Percentiles rank a stretch among this genome's conserved stretches.
phyloP scores from a whole-genome alignment of 768 basidiomycete genomes.

The Tylopilus rubrobrunneus region DNA sequence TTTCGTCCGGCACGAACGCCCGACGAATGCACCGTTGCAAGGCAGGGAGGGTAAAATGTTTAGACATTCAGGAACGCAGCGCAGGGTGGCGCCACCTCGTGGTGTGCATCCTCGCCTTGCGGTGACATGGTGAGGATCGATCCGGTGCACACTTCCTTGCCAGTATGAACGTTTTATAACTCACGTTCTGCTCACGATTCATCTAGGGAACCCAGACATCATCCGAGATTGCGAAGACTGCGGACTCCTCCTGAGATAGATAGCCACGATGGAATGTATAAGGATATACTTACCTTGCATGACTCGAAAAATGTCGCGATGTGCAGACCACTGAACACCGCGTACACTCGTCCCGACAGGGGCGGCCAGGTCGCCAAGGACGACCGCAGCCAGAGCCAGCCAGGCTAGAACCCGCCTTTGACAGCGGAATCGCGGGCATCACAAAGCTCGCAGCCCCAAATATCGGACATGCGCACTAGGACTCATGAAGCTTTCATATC shows the following conservation, averaged over 20 bases:
- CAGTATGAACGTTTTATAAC: too few relatives aligned
- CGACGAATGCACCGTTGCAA: neutral
- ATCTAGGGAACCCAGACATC: neutral
- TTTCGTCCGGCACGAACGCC: conserved; percentile 19
- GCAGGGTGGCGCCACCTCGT: neutral
- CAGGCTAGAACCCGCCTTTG: neutral
- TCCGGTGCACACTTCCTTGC: neutral
- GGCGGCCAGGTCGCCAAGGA: neutral
- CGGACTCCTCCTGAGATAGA: too few relatives aligned
- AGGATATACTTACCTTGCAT: neutral
- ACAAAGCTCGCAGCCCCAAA: neutral
- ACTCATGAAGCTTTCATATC: neutral
- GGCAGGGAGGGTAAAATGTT: neutral
- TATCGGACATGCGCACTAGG: neutral
- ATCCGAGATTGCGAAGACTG: neutral
- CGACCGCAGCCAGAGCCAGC: neutral
- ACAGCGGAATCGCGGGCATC: conserved; percentile 7
- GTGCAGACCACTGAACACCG: neutral
- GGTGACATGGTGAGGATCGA: conserved; percentile 1
- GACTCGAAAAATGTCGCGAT: too few relatives aligned
- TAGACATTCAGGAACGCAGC: neutral
- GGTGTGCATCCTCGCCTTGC: neutral
- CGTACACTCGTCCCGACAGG: neutral
- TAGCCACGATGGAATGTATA: neutral
- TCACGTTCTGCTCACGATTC: neutral